Conservation (phyloP, 2,329 filamentous ascomycete genomes). For the Verticillium isaacii region DNA sequence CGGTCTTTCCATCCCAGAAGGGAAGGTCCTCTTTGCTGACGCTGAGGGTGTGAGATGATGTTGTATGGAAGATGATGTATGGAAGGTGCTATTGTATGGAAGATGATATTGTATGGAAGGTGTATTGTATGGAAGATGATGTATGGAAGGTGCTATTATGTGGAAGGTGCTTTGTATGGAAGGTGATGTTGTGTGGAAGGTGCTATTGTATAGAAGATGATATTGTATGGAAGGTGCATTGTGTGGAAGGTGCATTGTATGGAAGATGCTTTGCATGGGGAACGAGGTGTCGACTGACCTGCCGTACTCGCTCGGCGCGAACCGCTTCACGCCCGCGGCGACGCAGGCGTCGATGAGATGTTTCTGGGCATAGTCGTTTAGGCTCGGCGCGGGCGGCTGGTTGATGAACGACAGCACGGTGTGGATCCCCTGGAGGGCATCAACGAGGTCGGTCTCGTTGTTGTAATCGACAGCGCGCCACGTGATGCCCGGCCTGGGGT, state of each 20-base stretch:
- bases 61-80: no score
- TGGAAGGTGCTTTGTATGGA: no score
- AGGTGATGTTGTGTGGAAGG: no score
- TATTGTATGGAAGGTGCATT: no score
- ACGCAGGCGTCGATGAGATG: slow-evolving; percentile 55
- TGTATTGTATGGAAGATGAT: no score
- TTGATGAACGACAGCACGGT: slow-evolving; percentile 49
- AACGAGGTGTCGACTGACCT: slow-evolving; percentile 23
- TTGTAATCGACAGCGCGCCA: slow-evolving; percentile 41
- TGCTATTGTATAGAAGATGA: no score
- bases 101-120: no score
- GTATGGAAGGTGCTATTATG: no score
- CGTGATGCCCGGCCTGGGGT: slow-evolving; percentile 14
- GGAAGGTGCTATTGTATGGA: no score
- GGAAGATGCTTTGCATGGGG: not conserved
- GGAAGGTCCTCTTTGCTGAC: slow-evolving; percentile 11
- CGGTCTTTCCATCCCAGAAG: slow-evolving; percentile 34
- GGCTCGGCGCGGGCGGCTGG: slow-evolving; percentile 15
- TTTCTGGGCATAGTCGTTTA: slow-evolving; percentile 36
- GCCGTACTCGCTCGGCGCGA: slow-evolving; percentile 56
- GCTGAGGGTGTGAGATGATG: not conserved
- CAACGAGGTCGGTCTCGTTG: slow-evolving; percentile 28
- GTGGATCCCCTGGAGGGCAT: slow-evolving; percentile 38
- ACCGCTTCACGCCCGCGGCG: slow-evolving; percentile 53
- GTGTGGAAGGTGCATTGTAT: no score